These are phyloP conservation scores for Auriscalpium microsporum DNA, from an alignment of 768 basidiomycete genomes.

Conservation along the genomic window DNA sequence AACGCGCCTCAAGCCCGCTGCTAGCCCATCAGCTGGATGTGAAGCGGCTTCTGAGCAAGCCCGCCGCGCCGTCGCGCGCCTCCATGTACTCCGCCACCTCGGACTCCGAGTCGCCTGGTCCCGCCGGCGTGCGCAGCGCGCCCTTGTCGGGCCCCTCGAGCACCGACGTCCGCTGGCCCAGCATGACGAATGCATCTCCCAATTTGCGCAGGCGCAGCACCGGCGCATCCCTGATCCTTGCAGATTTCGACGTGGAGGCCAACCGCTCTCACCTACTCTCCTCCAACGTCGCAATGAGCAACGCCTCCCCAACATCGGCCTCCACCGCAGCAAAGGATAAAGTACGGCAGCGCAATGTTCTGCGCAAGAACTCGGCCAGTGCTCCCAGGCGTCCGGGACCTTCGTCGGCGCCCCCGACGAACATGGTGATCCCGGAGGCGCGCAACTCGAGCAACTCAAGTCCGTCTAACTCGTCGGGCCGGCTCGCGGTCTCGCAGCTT, in stretches of 20 bases:
- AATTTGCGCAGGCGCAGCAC: background rate
- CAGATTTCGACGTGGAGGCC: background rate
- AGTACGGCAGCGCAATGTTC: background rate
- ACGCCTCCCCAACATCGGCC: background rate
- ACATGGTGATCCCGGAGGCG: background rate
- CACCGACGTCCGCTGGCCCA: background rate
- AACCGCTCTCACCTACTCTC: background rate
- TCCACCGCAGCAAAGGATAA: background rate
- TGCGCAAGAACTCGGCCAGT: background rate
- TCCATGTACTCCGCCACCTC: constrained; percentile 14
- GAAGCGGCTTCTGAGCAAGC: constrained; percentile 16
- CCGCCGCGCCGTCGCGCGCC: constrained; percentile 10
- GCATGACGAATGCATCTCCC: background rate
- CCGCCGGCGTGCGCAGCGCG: background rate
- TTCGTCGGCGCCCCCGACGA: background rate
- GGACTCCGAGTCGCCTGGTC: constrained; percentile 8
- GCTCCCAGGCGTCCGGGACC: background rate
- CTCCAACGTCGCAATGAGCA: background rate
- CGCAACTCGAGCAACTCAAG: background rate
- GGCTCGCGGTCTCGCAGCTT: background rate
- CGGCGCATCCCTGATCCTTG: background rate
- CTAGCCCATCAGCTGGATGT: constrained; percentile 11
- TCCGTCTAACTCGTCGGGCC: background rate
- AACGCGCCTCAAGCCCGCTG: constrained; percentile 7
- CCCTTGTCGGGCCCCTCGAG: background rate